Base-by-base conservation (phyloP, 2,329 filamentous ascomycete genomes). In the Paecilomyces dactylethromorphus region DNA sequence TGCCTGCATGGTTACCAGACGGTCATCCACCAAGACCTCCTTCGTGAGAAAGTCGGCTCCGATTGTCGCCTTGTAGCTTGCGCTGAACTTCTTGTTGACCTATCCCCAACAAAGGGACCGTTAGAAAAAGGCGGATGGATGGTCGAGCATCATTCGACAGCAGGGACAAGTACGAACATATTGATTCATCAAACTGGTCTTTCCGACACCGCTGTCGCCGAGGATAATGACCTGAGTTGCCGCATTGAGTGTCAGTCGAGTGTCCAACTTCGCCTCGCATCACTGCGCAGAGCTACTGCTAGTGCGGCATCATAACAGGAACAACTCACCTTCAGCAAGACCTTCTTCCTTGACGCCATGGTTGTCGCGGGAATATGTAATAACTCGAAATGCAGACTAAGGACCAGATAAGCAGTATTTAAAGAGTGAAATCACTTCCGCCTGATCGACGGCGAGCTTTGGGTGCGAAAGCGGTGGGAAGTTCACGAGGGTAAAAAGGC, bases 141-240 rank as follows among this genome's bases (percentile, higher is more conserved):
- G 15, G n/a, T 32, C 32, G 35, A 45, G 24, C 24, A 24, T 39
- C 35, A 45, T 51, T 55, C 13, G 64, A 45, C 26, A 11, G 60
- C 57, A 57, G 32, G 32, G 56, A 55, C 62, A 63, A 59, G 54
- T 59, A 69, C 90, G 76, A 87, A 97, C 94, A 90, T 97, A 99
- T 97, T 99, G 94, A 81, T 99, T 99, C 94, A 99, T 99, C 85
- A 99, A 87, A 79, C 92, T 97, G 62, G 94, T 99, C 85, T 99
- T 99, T 76, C 94, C 94, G 63, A 99, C 94, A 80, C 94, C 94
- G 78, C 93, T 97, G 78, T 99, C 94, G 69, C 94, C 94, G 68
- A 99, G 88, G 79, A 99, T 97, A 72, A 99, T 99, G 72, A 99
- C 92, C 93, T 97, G 70, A 15, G 59, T 59, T 7, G 57, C 60